phyloP scores from a whole-genome alignment of 768 basidiomycete species.

The Sarcodon aspratus region DNA sequence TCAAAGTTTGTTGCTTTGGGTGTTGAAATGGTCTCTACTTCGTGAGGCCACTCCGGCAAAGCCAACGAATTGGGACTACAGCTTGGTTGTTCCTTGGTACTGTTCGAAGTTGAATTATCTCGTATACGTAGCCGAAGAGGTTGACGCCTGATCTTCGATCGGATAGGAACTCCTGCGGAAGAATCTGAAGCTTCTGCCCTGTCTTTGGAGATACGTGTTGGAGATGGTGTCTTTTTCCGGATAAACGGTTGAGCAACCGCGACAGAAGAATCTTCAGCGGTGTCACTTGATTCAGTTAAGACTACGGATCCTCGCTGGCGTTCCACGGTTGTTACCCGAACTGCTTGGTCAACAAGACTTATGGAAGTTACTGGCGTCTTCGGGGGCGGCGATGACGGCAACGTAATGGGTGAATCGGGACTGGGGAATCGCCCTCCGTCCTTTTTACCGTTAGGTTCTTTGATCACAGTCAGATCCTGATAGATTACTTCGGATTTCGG shows the following conservation, averaged over 20 bases:
- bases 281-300: constrained; percentile 12
- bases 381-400: constrained; percentile 27
- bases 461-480: neutral
- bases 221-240: constrained; percentile 28
- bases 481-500: constrained; percentile 9
- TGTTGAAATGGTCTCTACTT: constrained; percentile 39
- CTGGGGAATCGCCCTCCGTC: constrained; percentile 22
- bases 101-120: constrained; percentile 12
- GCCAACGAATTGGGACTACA: constrained; percentile 34
- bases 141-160: constrained; percentile 44
- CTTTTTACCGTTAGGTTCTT: constrained; percentile 11
- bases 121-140: constrained; percentile 34
- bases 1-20: constrained; percentile 43
- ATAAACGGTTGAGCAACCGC: constrained; percentile 14
- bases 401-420: constrained; percentile 27
- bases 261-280: neutral
- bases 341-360: constrained; percentile 7
- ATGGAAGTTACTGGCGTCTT: constrained; percentile 23
- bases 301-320: constrained; percentile 21
- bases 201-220: constrained; percentile 4
- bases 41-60: constrained; percentile 39
- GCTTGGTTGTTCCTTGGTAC: constrained; percentile 3
- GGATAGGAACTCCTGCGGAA: constrained; percentile 26
- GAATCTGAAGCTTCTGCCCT: constrained; percentile 40
- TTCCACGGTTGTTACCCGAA: constrained; percentile 19